These are phyloP conservation scores for Diaporthe capsici DNA, from an alignment of 2,329 filamentous ascomycete species.

Conservation along the genomic window DNA sequence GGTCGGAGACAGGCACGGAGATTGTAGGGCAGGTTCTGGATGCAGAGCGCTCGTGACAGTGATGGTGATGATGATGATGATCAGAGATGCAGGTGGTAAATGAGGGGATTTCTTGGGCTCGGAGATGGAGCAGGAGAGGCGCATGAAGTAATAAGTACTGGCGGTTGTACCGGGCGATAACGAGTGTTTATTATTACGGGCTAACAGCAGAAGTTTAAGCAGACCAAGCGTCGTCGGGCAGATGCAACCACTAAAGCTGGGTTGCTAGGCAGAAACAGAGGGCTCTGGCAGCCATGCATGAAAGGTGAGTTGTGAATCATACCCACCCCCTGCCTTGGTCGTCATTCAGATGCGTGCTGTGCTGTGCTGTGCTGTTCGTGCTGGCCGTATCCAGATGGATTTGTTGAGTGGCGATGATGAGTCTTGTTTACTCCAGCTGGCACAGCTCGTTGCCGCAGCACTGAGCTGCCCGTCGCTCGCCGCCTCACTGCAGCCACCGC, in stretches of 20 bases:
- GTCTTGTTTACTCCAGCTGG: slow-evolving; percentile 23
- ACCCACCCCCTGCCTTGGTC: slow-evolving; percentile 15
- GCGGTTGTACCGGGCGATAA: slow-evolving; percentile 32
- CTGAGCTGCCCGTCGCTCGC: background rate
- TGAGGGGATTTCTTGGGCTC: background rate
- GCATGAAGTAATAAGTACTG: slow-evolving; percentile 31
- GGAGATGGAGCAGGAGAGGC: slow-evolving; percentile 25
- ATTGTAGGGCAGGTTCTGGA: slow-evolving; percentile 12
- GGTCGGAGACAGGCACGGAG: slow-evolving; percentile 25
- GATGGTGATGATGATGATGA: background rate
- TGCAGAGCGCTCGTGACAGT: slow-evolving; percentile 4
- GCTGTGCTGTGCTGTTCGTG: slow-evolving; percentile 20
- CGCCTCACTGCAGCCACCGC: slow-evolving; percentile 6
- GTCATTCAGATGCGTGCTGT: background rate
- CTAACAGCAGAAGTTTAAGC: slow-evolving; percentile 16
- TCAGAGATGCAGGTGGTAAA: slow-evolving; percentile 11
- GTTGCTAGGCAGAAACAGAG: slow-evolving; percentile 19
- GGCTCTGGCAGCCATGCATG: slow-evolving; percentile 29
- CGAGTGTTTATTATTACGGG: slow-evolving; percentile 35
- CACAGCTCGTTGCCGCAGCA: slow-evolving; percentile 29
- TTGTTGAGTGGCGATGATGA: slow-evolving; percentile 18
- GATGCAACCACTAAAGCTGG: slow-evolving; percentile 17
- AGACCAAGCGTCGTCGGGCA: slow-evolving; percentile 5
- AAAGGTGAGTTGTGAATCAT: slow-evolving; percentile 19
- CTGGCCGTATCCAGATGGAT: slow-evolving; percentile 1